These are phyloP conservation scores for Pichia nakasei DNA, from an alignment of 805 yeast genomes.

Conservation along the genomic window DNA sequence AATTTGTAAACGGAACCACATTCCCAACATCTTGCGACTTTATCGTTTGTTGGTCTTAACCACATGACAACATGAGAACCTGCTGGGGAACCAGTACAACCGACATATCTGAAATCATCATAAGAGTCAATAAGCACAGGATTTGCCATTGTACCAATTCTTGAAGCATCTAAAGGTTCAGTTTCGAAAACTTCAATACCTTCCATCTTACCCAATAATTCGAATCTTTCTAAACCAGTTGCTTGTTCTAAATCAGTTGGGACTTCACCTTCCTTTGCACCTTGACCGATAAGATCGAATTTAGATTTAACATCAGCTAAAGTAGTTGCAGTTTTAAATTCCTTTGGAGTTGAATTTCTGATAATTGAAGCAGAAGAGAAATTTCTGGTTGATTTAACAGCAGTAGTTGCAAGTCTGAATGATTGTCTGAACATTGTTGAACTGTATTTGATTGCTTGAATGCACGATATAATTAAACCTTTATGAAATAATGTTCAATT, in stretches of 20 bases:
- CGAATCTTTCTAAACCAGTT: constrained; percentile 97
- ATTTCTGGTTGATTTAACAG: constrained; percentile 22
- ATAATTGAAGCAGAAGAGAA: constrained; percentile 25
- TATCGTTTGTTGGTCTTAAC: constrained; percentile 77
- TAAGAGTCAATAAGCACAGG: constrained; percentile 87
- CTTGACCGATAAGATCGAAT: constrained; percentile 77
- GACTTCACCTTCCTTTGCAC: constrained; percentile 74
- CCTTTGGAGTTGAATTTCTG: constrained; percentile 27
- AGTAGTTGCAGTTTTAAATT: constrained; percentile 52
- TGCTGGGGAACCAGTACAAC: constrained; percentile 94
- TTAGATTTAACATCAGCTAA: constrained; percentile 76
- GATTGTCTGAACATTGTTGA: constrained; percentile 28
- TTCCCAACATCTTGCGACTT: constrained; percentile 96
- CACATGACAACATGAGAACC: constrained; percentile 87
- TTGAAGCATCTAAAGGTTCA: constrained; percentile 78
- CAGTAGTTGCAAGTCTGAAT: constrained; percentile 15
- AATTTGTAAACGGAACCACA: constrained; percentile 93
- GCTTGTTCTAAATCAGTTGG: constrained; percentile 95
- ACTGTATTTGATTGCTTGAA: too few relatives aligned
- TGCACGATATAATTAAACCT: too few relatives aligned
- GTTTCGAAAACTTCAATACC: constrained; percentile 92
- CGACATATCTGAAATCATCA: constrained; percentile 89
- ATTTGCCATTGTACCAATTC: constrained; percentile 83
- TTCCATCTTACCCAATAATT: constrained; percentile 85
- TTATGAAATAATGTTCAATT: too few relatives aligned